These are phyloP conservation scores for Suillus occidentalis DNA, from an alignment of 768 basidiomycete species.

Conservation along the genomic window DNA sequence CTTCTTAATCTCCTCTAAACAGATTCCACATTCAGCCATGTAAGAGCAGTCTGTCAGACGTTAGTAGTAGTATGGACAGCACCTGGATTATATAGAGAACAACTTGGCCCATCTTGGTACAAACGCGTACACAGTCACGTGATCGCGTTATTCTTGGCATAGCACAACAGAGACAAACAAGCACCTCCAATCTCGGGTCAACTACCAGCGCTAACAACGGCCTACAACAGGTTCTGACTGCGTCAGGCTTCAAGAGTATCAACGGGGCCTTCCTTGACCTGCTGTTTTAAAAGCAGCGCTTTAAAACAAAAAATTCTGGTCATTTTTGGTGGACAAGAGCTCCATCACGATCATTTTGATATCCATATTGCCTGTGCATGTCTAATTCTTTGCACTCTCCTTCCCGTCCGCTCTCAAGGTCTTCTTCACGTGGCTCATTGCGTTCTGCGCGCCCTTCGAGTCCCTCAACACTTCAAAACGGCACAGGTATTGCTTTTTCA, in stretches of 20 bases:
- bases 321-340: constrained; percentile 19
- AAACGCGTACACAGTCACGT: constrained; percentile 17
- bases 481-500: constrained; percentile 54
- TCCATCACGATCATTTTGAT: constrained; percentile 28
- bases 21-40: constrained; percentile 63
- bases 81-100: background rate
- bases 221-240: background rate
- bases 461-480: constrained; percentile 55
- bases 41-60: background rate
- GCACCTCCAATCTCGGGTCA: background rate
- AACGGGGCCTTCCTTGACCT: background rate
- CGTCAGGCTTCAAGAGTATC: background rate
- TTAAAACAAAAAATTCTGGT: constrained; percentile 2
- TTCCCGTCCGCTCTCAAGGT: constrained; percentile 41
- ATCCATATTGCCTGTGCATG: constrained; percentile 28
- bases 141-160: constrained; percentile 24
- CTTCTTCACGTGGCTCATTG: constrained; percentile 50
- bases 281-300: background rate
- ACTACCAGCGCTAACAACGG: background rate
- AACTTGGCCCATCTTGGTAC: background rate
- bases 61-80: background rate
- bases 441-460: constrained; percentile 54
- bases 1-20: constrained; percentile 51
- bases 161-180: constrained; percentile 25
- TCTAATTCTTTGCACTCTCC: constrained; percentile 33